Conservation (phyloP, 805 yeast species). For the Metschnikowia cerradonensis region DNA sequence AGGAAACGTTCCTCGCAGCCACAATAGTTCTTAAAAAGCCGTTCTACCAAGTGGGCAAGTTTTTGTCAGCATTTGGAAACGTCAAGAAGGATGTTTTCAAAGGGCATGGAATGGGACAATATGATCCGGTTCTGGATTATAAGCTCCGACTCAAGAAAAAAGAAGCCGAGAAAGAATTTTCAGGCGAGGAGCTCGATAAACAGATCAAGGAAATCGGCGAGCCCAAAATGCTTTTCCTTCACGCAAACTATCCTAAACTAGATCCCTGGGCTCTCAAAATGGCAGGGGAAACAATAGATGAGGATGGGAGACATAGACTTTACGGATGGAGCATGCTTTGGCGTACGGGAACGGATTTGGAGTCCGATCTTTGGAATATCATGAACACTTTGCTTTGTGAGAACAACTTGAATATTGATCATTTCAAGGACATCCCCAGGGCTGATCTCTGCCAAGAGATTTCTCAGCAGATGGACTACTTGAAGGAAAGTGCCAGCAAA, state of each 20-base stretch:
- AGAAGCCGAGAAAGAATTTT: conserved; percentile 5
- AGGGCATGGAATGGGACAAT: conserved; percentile 80
- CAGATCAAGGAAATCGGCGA: conserved; percentile 6
- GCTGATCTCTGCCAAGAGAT: conserved; percentile 48
- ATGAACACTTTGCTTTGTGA: conserved; percentile 56
- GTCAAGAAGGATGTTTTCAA: conserved; percentile 37
- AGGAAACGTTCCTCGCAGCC: conserved; percentile 72
- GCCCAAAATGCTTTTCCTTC: conserved; percentile 46
- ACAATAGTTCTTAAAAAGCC: conserved; percentile 47
- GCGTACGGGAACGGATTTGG: conserved; percentile 55
- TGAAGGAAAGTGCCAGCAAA: conserved; percentile 25
- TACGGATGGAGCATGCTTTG: conserved; percentile 55
- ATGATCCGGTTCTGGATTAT: conserved; percentile 62
- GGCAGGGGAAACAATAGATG: conserved; percentile 38
- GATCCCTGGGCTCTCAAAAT: conserved; percentile 53
- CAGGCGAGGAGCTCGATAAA: conserved; percentile 7
- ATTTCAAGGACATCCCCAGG: conserved; percentile 40
- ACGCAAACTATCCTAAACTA: conserved; percentile 64
- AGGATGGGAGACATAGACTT: conserved; percentile 48
- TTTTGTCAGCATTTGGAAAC: conserved; percentile 51
- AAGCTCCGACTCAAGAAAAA: conserved; percentile 11
- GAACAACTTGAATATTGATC: conserved; percentile 40
- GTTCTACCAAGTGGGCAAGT: conserved; percentile 53
- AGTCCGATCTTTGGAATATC: conserved; percentile 53
- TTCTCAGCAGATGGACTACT: conserved; percentile 40